Evolutionary conservation across 768 basidiomycete genomes (phyloP).

Genomic region (Ramaria rubella): DNA sequence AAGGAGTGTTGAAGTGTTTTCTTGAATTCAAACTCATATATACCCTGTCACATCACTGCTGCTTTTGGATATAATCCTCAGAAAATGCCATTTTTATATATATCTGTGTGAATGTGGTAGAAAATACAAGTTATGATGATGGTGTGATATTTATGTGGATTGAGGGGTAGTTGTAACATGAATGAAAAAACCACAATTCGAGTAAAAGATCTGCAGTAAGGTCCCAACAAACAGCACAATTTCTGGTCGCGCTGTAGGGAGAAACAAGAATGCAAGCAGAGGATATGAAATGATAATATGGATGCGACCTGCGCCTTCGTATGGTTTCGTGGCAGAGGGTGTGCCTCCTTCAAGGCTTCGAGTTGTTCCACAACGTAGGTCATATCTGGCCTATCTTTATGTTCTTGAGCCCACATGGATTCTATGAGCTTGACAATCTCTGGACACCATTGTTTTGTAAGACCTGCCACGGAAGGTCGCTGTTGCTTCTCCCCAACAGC

Average conservation of each 20-base stretch:
- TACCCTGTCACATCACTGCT: background rate
- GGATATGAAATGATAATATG: background rate
- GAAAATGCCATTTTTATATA: slow-evolving; percentile 5
- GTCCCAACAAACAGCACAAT: background rate
- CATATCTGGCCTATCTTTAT: slow-evolving; percentile 84
- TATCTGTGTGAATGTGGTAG: slow-evolving; percentile 1
- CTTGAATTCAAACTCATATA: background rate
- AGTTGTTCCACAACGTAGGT: slow-evolving; percentile 81
- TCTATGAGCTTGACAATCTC: slow-evolving; percentile 88
- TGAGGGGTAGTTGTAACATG: background rate
- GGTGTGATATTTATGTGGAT: background rate
- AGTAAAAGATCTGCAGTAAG: background rate
- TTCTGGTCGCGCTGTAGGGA: background rate
- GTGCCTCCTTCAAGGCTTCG: slow-evolving; percentile 29
- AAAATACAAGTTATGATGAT: slow-evolving; percentile 4
- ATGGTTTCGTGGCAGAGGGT: background rate
- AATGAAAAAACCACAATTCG: slow-evolving; percentile 1
- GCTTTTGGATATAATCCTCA: background rate
- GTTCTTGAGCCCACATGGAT: slow-evolving; percentile 94
- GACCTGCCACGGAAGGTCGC: slow-evolving; percentile 67
- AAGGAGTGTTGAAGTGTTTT: background rate
- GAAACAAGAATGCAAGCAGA: background rate
- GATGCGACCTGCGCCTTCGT: slow-evolving; percentile 2
- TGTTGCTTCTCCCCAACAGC: slow-evolving; percentile 85
- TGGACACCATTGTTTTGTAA: slow-evolving; percentile 87